Conservation (phyloP, 2,329 filamentous ascomycete species). For the Berkeleyomyces basicola region DNA sequence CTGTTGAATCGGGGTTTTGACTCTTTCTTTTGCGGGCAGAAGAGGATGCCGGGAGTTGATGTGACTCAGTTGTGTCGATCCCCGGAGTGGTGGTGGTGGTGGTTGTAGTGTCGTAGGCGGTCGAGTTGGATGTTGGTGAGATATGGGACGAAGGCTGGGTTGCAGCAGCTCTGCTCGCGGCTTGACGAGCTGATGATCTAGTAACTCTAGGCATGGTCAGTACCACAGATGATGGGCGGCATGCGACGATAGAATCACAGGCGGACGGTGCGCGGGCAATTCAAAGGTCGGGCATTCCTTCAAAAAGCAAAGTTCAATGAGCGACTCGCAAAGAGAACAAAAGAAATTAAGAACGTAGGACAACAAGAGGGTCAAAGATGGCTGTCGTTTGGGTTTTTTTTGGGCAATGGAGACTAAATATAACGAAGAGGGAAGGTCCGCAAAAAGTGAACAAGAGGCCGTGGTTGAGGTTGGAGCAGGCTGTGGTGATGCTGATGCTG, state of each 20-base stretch:
- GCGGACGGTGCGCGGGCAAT: neutral
- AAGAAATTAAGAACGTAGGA: neutral
- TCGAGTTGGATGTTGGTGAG: constrained; percentile 20
- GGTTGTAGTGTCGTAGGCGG: constrained; percentile 11
- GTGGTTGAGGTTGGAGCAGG: neutral
- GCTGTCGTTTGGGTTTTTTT: neutral
- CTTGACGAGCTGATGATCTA: constrained; percentile 84
- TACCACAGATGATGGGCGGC: neutral
- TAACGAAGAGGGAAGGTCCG: neutral
- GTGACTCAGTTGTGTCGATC: too few species aligned
- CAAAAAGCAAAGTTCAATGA: neutral
- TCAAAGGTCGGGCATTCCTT: neutral
- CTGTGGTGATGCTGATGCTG: neutral
- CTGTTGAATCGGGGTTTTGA: constrained; percentile 30
- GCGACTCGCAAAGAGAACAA: neutral
- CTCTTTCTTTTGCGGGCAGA: constrained; percentile 61
- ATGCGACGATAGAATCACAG: constrained; percentile 8
- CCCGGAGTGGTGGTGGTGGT: neutral
- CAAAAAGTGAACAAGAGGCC: neutral
- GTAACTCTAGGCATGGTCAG: constrained; percentile 56
- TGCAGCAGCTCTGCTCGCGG: constrained; percentile 45
- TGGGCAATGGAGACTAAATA: neutral
- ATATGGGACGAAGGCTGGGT: constrained; percentile 22
- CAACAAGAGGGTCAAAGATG: neutral
- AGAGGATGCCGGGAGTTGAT: neutral